Evolutionary conservation across 441 rosid species (phyloP).

Genomic region (Euphorbia corollata): DNA sequence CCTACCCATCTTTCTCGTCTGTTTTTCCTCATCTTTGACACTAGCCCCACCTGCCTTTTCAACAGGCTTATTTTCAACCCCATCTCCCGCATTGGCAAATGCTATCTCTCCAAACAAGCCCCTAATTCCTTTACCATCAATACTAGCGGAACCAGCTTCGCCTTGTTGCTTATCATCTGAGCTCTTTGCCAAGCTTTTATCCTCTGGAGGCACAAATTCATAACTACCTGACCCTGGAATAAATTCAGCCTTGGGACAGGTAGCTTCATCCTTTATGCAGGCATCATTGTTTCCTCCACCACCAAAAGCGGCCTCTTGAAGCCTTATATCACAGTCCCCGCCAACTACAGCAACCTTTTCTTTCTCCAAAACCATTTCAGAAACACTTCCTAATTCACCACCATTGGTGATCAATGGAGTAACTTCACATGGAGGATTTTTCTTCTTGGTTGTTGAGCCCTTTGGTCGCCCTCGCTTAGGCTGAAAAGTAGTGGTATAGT

Average conservation of each 20-base stretch:
- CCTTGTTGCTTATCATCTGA: conserved; percentile 11
- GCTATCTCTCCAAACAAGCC: too few relatives aligned
- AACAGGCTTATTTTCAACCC: too few relatives aligned
- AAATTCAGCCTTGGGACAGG: conserved; percentile 11
- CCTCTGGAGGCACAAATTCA: conserved; percentile 9
- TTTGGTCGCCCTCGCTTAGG: conserved; percentile 26
- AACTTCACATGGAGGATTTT: conserved; percentile 13
- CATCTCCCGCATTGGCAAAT: too few relatives aligned
- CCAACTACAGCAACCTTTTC: neutral
- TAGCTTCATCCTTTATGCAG: neutral
- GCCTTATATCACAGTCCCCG: too few relatives aligned
- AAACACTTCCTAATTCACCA: conserved; percentile 1
- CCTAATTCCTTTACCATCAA: too few relatives aligned
- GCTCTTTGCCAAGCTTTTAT: conserved; percentile 1
- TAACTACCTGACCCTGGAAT: neutral
- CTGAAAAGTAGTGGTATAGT: neutral
- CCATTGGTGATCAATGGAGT: conserved; percentile 6
- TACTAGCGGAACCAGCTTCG: neutral
- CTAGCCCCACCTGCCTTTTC: too few relatives aligned
- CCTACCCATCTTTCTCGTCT: too few relatives aligned
- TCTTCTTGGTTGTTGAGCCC: conserved; percentile 21
- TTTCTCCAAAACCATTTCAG: neutral
- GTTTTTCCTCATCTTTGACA: too few relatives aligned
- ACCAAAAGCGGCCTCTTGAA: neutral
- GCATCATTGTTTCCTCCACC: conserved; percentile 6